Base-by-base conservation (phyloP, 2,329 filamentous ascomycete species). In the Tolypocladium tundrense region DNA sequence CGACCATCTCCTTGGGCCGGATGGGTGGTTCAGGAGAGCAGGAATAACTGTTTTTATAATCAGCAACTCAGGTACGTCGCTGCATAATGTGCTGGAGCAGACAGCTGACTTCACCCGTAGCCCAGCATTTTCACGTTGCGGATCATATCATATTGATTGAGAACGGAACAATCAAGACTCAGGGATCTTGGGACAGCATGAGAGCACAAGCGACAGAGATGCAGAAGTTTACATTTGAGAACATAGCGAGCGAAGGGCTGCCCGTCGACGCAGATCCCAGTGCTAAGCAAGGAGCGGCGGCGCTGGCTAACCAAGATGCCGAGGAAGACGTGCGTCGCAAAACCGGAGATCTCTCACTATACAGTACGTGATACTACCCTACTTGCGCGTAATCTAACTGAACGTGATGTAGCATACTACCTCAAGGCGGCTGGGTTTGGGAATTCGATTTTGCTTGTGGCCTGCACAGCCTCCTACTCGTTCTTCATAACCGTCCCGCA, bases 401-500 rank as follows among this genome's bases (percentile, higher is more conserved):
- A 48, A 16, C 3, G 5, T 6, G 21, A 14, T 11, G 14, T 9
- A 48, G 43, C 21, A 31, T 48, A 48, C 24, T 48, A 48, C 24
- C 24, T 48, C 1, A 16, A 27, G 24, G 43, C 43, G 4, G 43
- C 43, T 31, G 43, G 43, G 21, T 5, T 8, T 7, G 27, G 43
- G 43, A 48, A 48, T 24, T 16, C 43, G 43, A 31, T 51, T 60
- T 35, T 56, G n/a, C n/a, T 59, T 14, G 19, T 54, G 21, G 54
- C 21, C 8, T 43, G 57, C 53, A 67, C 63, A 1, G 65, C 63
- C 1, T 55, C 48, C 0, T 70, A 65, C 56, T 64, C 69, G 1
- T 67, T 73, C 57, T 75, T 71, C 57, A 65, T 70, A 14, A 71
- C 66, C 0, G 59, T 73, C 19, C 67, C 73, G 1, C 69, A 69